These are phyloP conservation scores for Aspergillus viridinutans DNA, from an alignment of 2,329 filamentous ascomycete genomes.

Conservation along the genomic window DNA sequence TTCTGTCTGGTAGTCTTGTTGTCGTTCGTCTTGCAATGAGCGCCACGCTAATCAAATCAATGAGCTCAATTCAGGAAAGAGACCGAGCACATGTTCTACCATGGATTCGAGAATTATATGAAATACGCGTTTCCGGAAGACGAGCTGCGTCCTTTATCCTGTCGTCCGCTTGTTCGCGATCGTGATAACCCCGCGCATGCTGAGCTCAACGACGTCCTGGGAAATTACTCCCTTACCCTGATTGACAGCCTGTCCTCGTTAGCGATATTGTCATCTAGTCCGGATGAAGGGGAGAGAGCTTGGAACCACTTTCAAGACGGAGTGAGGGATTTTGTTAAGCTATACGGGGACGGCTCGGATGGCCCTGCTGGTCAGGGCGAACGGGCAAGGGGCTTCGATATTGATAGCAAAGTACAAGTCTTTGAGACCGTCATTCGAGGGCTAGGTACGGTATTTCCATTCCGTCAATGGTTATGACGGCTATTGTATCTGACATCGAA, in stretches of 20 bases:
- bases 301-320: conserved; percentile 75
- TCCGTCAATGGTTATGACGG: neutral
- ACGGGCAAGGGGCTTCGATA: conserved; percentile 77
- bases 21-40: neutral
- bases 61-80: conserved; percentile 33
- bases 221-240: conserved; percentile 93
- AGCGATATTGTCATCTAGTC: conserved; percentile 75
- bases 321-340: conserved; percentile 66
- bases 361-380: conserved; percentile 66
- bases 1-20: neutral
- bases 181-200: conserved; percentile 72
- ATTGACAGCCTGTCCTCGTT: conserved; percentile 94
- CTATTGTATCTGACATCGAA: conserved; percentile 2
- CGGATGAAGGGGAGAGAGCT: conserved; percentile 56
- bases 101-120: conserved; percentile 96
- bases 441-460: conserved; percentile 34
- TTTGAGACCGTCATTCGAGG: conserved; percentile 97
- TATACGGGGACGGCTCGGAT: conserved; percentile 80
- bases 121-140: conserved; percentile 91
- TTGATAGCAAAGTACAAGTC: conserved; percentile 97
- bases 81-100: conserved; percentile 77
- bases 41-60: neutral
- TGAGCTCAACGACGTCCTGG: conserved; percentile 89
- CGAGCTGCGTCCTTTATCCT: conserved; percentile 83
- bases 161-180: conserved; percentile 79